Evolutionary conservation across 2,329 filamentous ascomycete genomes (phyloP).

Genomic region (Beauveria sp.): DNA sequence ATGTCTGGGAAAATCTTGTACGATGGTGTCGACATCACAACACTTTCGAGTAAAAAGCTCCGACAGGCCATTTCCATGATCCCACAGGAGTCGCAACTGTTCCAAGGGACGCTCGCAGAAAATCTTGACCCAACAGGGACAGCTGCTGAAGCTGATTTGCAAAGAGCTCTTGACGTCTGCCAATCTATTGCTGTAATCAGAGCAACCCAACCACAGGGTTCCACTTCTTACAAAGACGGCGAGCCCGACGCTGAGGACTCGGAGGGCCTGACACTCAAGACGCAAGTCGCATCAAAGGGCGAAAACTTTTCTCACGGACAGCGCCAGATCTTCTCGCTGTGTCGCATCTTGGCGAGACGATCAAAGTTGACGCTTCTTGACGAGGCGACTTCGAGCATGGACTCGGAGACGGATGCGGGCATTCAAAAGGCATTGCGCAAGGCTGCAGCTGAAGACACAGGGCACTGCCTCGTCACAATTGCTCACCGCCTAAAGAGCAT

Average conservation of each 20-base stretch:
- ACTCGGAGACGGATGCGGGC: slow-evolving; percentile 47
- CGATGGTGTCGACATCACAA: slow-evolving; percentile 47
- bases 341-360: slow-evolving; percentile 45
- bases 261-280: slow-evolving; percentile 30
- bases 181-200: slow-evolving; percentile 49
- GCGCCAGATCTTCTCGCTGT: slow-evolving; percentile 50
- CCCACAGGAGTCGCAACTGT: slow-evolving; percentile 52
- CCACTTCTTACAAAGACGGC: slow-evolving; percentile 8
- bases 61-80: slow-evolving; percentile 50
- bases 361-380: slow-evolving; percentile 50
- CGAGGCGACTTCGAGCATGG: slow-evolving; percentile 53
- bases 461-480: slow-evolving; percentile 49
- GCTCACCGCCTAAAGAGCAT: slow-evolving; percentile 52
- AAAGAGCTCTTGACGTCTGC: slow-evolving; percentile 54
- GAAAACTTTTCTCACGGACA: slow-evolving; percentile 52
- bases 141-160: slow-evolving; percentile 44
- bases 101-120: slow-evolving; percentile 43
- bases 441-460: slow-evolving; percentile 33
- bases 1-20: slow-evolving; percentile 45
- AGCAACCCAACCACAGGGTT: slow-evolving; percentile 26
- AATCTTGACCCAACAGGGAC: slow-evolving; percentile 59
- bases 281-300: slow-evolving; percentile 42
- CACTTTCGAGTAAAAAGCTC: slow-evolving; percentile 40
- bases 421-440: slow-evolving; percentile 46
- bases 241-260: slow-evolving; percentile 15